Evolutionary conservation across 352 stramenopile genomes (phyloP), one percentile per base, ranked within the genome.

Genomic region (Phytophthora quininea): DNA sequence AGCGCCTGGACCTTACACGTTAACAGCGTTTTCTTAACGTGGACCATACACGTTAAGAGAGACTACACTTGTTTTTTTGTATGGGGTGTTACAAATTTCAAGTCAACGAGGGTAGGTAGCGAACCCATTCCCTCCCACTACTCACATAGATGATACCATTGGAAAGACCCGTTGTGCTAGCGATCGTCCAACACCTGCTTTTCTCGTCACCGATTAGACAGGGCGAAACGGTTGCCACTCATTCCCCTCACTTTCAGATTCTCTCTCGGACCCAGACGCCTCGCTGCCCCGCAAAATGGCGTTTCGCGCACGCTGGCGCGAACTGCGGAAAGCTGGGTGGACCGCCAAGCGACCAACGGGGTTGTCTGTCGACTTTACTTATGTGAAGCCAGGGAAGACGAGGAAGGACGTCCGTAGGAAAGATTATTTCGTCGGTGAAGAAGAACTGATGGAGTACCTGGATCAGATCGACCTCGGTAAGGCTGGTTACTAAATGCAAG

Each of bases 11-110:
- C 27, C 50, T 49, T 66, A 59, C 59, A 66, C 2, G 59, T 30
- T 57, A 61, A 0, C 2, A 32, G 7, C 24, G 12, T 35, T 47
- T 61, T 27, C 35, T 62, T 67, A 67, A 53, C 51, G 31, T 67
- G 60, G 27, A 61, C 43, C 7, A 48, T 67, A 50, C 51, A 67
- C 10, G 51, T 57, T 67, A 61, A 67, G 19, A 42, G 52, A 50
- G 51, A 46, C 30, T 67, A 38, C 27, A 61, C 45, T 57, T 40
- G 47, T 14, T 35, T 46, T 55, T 67, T 61, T 24, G 60, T 57
- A 57, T 57, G 2, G 24, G 11, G 3, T 3, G 8, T 31, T 67
- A 61, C 60, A 67, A 67, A 57, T 24, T 54, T n/a, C 8, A 54
- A 64, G 49, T 58, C 47, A 64, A 64, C 27, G 5, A 38, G 47